Evolutionary conservation across 148 eudicot species (phyloP).

Genomic region (Persicaria maculosa): DNA sequence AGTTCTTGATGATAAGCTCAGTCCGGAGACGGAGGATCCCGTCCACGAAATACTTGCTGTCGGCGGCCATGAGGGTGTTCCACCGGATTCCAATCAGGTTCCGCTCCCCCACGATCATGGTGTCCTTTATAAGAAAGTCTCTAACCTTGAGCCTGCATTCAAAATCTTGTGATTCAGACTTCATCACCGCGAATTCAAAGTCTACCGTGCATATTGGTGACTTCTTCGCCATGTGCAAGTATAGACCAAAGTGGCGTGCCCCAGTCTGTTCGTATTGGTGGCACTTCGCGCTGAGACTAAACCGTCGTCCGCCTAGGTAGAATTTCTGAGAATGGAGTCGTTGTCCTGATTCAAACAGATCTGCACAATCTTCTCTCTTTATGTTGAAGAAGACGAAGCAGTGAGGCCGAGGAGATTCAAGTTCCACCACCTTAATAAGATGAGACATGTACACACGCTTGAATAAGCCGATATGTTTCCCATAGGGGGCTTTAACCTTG

Average conservation of each 20-base stretch:
- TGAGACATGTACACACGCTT: slow-evolving; percentile 69
- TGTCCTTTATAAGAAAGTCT: slow-evolving; percentile 65
- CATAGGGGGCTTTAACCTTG: slow-evolving; percentile 75
- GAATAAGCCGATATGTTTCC: slow-evolving; percentile 45
- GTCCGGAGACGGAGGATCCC: slow-evolving; percentile 66
- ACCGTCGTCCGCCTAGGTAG: slow-evolving; percentile 76
- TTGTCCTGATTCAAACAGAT: slow-evolving; percentile 56
- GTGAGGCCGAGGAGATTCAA: slow-evolving; percentile 67
- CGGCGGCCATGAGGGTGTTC: slow-evolving; percentile 76
- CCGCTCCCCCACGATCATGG: slow-evolving; percentile 68
- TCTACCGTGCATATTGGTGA: slow-evolving; percentile 68
- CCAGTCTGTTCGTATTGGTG: slow-evolving; percentile 36
- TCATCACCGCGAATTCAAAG: slow-evolving; percentile 72
- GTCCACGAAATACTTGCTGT: slow-evolving; percentile 68
- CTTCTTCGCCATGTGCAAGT: slow-evolving; percentile 68
- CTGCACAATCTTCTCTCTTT: slow-evolving; percentile 60
- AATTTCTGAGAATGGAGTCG: slow-evolving; percentile 73
- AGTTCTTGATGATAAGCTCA: slow-evolving; percentile 44
- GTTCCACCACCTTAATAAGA: slow-evolving; percentile 69
- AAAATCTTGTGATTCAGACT: slow-evolving; percentile 62
- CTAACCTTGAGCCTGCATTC: slow-evolving; percentile 65
- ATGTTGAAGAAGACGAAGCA: slow-evolving; percentile 76
- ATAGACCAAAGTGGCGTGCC: slow-evolving; percentile 60
- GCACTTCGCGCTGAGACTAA: slow-evolving; percentile 69
- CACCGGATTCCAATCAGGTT: slow-evolving; percentile 69